Percentiles rank a stretch among this genome's conserved stretches.
Conservation (phyloP, 1,139 yeast genomes). For the Sugiyamaella japonica region DNA sequence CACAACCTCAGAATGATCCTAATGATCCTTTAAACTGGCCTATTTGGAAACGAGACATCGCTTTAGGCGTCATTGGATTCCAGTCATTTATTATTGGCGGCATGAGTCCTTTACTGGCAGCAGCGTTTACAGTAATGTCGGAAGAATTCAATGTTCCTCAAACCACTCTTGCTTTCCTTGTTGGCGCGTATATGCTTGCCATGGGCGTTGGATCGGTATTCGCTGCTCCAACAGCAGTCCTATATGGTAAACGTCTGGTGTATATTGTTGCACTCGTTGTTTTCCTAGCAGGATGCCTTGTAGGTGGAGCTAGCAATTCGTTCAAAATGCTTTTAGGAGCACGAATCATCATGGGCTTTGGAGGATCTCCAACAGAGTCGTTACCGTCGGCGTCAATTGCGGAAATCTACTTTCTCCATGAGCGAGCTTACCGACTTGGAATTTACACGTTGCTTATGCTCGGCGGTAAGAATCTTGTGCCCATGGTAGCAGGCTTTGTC, state of each 20-base stretch:
- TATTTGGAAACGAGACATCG: constrained; percentile 56
- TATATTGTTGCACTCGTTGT: constrained; percentile 53
- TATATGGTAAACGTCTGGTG: constrained; percentile 60
- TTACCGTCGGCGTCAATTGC: constrained; percentile 63
- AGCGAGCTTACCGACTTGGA: constrained; percentile 64
- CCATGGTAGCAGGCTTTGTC: constrained; percentile 56
- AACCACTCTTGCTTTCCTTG: constrained; percentile 52
- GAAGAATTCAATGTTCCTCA: constrained; percentile 49
- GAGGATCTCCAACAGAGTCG: constrained; percentile 63
- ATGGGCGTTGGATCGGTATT: constrained; percentile 59
- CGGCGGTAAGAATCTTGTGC: constrained; percentile 64
- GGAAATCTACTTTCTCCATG: constrained; percentile 64
- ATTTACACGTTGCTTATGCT: constrained; percentile 59
- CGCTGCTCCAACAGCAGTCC: constrained; percentile 59
- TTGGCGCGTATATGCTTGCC: constrained; percentile 61
- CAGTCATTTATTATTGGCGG: constrained; percentile 66
- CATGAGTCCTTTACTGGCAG: constrained; percentile 60
- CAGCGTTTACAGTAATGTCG: constrained; percentile 51
- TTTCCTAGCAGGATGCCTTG: constrained; percentile 54
- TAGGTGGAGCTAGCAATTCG: constrained; percentile 53
- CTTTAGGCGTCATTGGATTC: constrained; percentile 55
- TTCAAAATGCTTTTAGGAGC: constrained; percentile 59
- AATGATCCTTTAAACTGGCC: constrained; percentile 81
- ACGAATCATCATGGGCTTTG: constrained; percentile 57
- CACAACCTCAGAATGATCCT: constrained; percentile 75